These are phyloP conservation scores for Sordariomycetes sp. DNA, from an alignment of 2,329 filamentous ascomycete species.

Conservation along the genomic window DNA sequence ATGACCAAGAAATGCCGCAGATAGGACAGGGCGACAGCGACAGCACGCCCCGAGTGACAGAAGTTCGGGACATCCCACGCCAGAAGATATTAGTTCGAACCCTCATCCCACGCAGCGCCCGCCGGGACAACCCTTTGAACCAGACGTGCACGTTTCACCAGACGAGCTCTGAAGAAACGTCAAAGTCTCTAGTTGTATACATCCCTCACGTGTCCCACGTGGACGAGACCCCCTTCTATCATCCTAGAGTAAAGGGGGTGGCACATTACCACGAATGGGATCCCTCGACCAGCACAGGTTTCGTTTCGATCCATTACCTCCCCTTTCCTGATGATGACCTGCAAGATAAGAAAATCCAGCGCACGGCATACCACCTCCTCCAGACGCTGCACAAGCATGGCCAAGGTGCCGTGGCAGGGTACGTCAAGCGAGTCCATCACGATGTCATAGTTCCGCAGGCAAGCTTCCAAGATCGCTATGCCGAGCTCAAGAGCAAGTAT, in stretches of 20 bases:
- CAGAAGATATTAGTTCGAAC: constrained; percentile 62
- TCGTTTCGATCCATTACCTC: constrained; percentile 51
- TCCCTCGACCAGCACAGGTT: constrained; percentile 28
- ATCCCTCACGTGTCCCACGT: constrained; percentile 58
- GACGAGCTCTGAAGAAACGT: constrained; percentile 14
- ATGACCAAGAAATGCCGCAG: constrained; percentile 14
- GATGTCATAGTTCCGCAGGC: constrained; percentile 72
- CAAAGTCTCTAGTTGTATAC: constrained; percentile 53
- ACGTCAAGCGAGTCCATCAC: constrained; percentile 76
- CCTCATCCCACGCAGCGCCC: constrained; percentile 73
- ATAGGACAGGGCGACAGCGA: constrained; percentile 10
- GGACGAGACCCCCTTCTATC: constrained; percentile 74
- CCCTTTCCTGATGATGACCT: constrained; percentile 30
- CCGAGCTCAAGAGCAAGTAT: constrained; percentile 69
- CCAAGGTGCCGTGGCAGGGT: constrained; percentile 53
- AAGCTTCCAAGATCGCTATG: constrained; percentile 73
- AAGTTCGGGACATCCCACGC: constrained; percentile 22
- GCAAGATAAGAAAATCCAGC: constrained; percentile 39
- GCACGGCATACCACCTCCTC: constrained; percentile 62
- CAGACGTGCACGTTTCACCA: constrained; percentile 75
- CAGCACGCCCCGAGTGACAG: constrained; percentile 14
- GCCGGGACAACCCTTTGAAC: constrained; percentile 63
- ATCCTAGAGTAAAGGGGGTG: constrained; percentile 65
- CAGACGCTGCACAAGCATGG: constrained; percentile 66
- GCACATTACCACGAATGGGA: constrained; percentile 67